A percentile compares a stretch with the other conserved stretches of the same genome.
phyloP scores from a whole-genome alignment of 768 basidiomycete species.

The Tylopilus sp. region DNA sequence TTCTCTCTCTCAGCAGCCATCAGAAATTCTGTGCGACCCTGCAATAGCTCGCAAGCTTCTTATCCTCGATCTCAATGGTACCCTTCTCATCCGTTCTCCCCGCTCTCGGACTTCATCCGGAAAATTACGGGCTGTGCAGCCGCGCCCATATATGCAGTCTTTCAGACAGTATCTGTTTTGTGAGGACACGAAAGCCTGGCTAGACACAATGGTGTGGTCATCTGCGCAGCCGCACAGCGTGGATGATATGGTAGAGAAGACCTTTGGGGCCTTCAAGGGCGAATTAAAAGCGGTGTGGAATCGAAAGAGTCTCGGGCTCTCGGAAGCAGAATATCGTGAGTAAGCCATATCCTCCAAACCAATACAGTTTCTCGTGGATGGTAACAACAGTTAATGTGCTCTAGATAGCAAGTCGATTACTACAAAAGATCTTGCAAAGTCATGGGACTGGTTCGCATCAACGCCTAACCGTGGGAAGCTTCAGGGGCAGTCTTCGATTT shows the following conservation, averaged over 20 bases:
- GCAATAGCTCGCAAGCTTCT: slow-evolving; percentile 54
- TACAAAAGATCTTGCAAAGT: slow-evolving; percentile 70
- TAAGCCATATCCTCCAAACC: slow-evolving; percentile 22
- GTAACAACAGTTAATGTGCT: neutral
- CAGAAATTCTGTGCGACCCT: slow-evolving; percentile 26
- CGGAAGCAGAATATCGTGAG: slow-evolving; percentile 61
- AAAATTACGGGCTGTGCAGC: slow-evolving; percentile 43
- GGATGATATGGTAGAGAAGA: slow-evolving; percentile 63
- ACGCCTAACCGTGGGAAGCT: slow-evolving; percentile 2
- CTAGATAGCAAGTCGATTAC: slow-evolving; percentile 38
- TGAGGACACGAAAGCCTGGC: slow-evolving; percentile 54
- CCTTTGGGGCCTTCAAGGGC: slow-evolving; percentile 45
- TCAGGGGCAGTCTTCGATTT: neutral
- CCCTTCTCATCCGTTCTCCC: slow-evolving; percentile 57
- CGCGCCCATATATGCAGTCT: slow-evolving; percentile 61
- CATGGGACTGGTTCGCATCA: slow-evolving; percentile 51
- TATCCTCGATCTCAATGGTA: slow-evolving; percentile 66
- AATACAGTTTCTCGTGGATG: neutral
- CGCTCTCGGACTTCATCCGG: slow-evolving; percentile 17
- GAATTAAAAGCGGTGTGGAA: slow-evolving; percentile 70
- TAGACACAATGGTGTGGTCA: slow-evolving; percentile 88
- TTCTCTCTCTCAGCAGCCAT: slow-evolving; percentile 27
- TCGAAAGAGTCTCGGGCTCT: slow-evolving; percentile 72
- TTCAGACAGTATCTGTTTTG: slow-evolving; percentile 66
- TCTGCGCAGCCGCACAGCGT: slow-evolving; percentile 83